Conservation (phyloP, 1,139 yeast species). For the Taphrina wiesneri region DNA sequence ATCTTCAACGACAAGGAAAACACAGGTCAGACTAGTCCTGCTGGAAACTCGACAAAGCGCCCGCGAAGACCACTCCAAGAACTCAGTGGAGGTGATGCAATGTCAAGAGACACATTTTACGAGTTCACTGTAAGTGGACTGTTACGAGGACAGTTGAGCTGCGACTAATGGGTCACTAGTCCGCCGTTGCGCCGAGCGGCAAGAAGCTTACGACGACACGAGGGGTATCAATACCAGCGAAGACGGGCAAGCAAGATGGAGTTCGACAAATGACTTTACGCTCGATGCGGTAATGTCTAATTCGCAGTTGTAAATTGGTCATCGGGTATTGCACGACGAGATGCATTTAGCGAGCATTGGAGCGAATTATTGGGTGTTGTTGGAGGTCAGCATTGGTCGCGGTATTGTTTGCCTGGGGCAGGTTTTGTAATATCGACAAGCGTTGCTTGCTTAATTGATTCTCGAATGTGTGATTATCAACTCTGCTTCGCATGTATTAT, state of each 20-base stretch:
- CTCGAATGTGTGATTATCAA: too few relatives aligned
- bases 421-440: too few relatives aligned
- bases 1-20: slow-evolving; percentile 29
- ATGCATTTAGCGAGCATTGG: too few relatives aligned
- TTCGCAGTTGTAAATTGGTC: neutral
- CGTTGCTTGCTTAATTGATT: too few relatives aligned
- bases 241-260: neutral
- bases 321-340: neutral
- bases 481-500: too few relatives aligned
- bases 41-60: neutral
- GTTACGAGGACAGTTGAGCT: neutral
- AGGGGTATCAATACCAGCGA: neutral
- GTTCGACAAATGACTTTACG: slow-evolving; percentile 11
- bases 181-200: slow-evolving; percentile 5
- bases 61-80: slow-evolving; percentile 28
- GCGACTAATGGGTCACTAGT: slow-evolving; percentile 6
- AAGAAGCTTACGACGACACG: neutral
- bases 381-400: too few relatives aligned
- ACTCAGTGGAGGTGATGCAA: slow-evolving; percentile 5
- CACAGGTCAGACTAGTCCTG: slow-evolving; percentile 6
- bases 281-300: slow-evolving; percentile 24
- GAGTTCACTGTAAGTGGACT: slow-evolving; percentile 14
- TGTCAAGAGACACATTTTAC: neutral
- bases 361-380: too few relatives aligned
- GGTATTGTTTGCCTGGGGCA: too few relatives aligned